Evolutionary conservation across 768 basidiomycete genomes (phyloP).

Genomic region (Leccinum ochraceum): DNA sequence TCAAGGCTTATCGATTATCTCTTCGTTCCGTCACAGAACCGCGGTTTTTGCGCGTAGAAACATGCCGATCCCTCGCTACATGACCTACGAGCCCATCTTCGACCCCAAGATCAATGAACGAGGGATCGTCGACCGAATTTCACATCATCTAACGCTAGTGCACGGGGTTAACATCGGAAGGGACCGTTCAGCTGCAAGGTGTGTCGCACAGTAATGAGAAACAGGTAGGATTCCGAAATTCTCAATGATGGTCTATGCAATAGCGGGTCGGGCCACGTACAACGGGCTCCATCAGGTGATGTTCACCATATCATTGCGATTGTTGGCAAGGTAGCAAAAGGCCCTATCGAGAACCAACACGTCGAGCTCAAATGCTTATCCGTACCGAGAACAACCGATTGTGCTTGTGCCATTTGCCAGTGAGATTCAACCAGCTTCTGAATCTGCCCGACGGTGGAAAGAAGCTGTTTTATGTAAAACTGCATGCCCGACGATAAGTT

Average conservation of each 20-base stretch:
- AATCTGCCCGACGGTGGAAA: neutral
- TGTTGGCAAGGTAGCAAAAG: neutral
- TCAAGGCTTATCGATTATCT: neutral
- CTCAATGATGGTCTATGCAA: neutral
- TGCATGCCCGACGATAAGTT: neutral
- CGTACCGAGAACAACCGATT: neutral
- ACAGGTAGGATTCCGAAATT: neutral
- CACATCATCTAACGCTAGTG: constrained; percentile 7
- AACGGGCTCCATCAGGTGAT: neutral
- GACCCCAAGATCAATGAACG: neutral
- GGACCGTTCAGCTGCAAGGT: neutral
- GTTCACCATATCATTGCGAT: neutral
- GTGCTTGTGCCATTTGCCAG: neutral
- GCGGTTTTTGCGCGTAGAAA: neutral
- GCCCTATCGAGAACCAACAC: constrained; percentile 1
- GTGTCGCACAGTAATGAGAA: neutral
- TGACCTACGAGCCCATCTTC: neutral
- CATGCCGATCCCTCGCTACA: neutral
- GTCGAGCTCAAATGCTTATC: neutral
- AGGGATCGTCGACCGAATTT: constrained; percentile 6
- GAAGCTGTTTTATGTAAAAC: neutral
- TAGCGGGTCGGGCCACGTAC: neutral
- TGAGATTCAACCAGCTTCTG: neutral
- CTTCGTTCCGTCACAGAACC: neutral
- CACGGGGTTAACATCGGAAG: neutral